Percentiles rank a stretch among this genome's conserved stretches.
Evolutionary conservation across 257 asterid species (phyloP).

Genomic region (Hygrophila difformis): DNA sequence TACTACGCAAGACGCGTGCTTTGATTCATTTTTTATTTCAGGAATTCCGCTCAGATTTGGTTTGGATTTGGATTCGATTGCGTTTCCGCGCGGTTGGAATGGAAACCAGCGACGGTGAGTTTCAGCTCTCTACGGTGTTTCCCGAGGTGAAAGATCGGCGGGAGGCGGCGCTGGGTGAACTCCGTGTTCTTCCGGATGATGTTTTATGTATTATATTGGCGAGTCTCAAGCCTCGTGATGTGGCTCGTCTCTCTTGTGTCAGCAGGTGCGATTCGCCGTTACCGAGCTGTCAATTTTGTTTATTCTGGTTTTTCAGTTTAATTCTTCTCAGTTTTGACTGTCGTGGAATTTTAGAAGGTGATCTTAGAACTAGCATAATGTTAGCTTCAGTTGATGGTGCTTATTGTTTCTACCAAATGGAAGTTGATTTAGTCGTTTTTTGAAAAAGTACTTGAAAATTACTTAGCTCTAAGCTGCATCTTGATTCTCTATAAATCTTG

Average conservation of each 20-base stretch:
- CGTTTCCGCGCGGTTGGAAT: slow-evolving; percentile 6
- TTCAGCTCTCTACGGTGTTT: too few species aligned
- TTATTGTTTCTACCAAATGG: not conserved
- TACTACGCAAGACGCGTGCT: slow-evolving; percentile 27
- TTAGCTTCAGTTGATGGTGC: slow-evolving; percentile 2
- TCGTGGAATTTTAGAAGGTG: not conserved
- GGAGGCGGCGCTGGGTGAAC: slow-evolving; percentile 64
- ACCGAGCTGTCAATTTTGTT: not conserved
- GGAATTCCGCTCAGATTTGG: too few species aligned
- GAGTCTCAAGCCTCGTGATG: slow-evolving; percentile 60
- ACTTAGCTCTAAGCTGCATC: too few species aligned
- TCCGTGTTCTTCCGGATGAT: slow-evolving; percentile 73
- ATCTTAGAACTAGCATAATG: not conserved
- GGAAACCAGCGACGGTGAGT: slow-evolving; percentile 23
- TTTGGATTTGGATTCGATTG: not conserved
- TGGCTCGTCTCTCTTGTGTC: slow-evolving; percentile 81
- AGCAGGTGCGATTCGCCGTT: slow-evolving; percentile 65
- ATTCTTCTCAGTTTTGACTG: not conserved
- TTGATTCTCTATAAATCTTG: not conserved
- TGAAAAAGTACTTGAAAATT: not conserved
- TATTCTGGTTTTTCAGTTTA: not conserved
- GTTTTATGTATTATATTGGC: slow-evolving; percentile 39
- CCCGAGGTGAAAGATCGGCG: slow-evolving; percentile 73
- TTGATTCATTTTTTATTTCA: too few species aligned
- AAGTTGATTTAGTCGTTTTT: slow-evolving; percentile 1